Base-by-base conservation (phyloP, 1,284 basidiomycete species). In the Tilletia walkeri region DNA sequence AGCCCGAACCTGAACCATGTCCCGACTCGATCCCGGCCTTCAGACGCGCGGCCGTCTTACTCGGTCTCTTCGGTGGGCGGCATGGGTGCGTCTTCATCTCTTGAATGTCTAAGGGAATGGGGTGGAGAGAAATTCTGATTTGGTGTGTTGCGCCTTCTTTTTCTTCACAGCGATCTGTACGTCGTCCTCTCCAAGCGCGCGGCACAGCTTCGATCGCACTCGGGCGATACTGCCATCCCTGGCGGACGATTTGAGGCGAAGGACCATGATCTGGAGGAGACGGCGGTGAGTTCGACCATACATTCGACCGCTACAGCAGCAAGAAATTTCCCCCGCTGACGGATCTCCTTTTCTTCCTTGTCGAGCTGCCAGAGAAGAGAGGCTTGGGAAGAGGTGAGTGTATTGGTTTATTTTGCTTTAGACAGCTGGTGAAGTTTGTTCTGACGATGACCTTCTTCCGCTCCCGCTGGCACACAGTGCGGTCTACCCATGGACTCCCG, bases 151-250 rank as follows among this genome's bases (percentile, higher is more conserved):
- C 12, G 65, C 10, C 45, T 24, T 53, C 24, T 34, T 24, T 56
- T 56, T 56, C 20, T 14, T 34, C 20, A 30, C 53, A 70, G 79
- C 10, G 75, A 77, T 18, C 75, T 82, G 12, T 76, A 80, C 50
- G 79, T 82, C n/a, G 71, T 82, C 9, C 72, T 82, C 3, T 77
- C 75, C 30, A 75, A 78, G 65, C 71, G 81, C 0, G 70, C 77
- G 1, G 49, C 67, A 0, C 65, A 67, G 3, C 69, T 82, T 3
- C 71, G 79, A 0, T 76, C 73, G 14, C 81, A 82, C 63, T 78
- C 76, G 0, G 81, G 81, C 20, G 81, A 82, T 38, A 82, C 81
- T 0, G 81, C 81, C 30, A 76, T 82, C 4, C 81, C 81, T 0
- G 81, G 81, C 14, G 81, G 81, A 0, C 48, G 81, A 30, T 82